phyloP scores from a whole-genome alignment of 768 basidiomycete genomes.

The Boletus insuetus region DNA sequence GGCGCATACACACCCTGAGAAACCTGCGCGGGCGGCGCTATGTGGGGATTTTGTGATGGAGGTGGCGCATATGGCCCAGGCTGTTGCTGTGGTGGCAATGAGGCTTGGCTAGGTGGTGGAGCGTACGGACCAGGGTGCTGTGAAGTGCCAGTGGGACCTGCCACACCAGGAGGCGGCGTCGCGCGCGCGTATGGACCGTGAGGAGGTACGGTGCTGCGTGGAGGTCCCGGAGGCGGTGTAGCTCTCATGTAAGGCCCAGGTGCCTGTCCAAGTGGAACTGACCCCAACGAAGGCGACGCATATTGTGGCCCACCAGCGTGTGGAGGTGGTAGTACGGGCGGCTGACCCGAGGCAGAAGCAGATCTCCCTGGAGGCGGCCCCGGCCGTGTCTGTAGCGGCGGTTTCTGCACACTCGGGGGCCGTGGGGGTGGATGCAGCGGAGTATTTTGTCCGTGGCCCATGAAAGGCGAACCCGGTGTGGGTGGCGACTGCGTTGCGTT shows the following conservation, averaged over 20 bases:
- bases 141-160: slow-evolving; percentile 23
- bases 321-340: slow-evolving; percentile 41
- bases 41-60: slow-evolving; percentile 21
- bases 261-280: slow-evolving; percentile 28
- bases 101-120: slow-evolving; percentile 13
- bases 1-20: slow-evolving; percentile 27
- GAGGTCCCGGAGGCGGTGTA: slow-evolving; percentile 42
- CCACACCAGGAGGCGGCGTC: slow-evolving; percentile 40
- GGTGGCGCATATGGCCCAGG: slow-evolving; percentile 32
- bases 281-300: slow-evolving; percentile 26
- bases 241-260: slow-evolving; percentile 38
- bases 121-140: slow-evolving; percentile 32
- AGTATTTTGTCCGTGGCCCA: slow-evolving; percentile 36
- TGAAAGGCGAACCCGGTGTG: slow-evolving; percentile 47
- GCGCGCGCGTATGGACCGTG: slow-evolving; percentile 36
- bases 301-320: slow-evolving; percentile 33
- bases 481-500: slow-evolving; percentile 51
- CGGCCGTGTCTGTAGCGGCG: slow-evolving; percentile 36
- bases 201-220: slow-evolving; percentile 30
- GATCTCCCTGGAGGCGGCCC: slow-evolving; percentile 34
- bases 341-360: slow-evolving; percentile 26
- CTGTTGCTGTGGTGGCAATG: slow-evolving; percentile 17
- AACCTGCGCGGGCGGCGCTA: slow-evolving; percentile 15
- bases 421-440: slow-evolving; percentile 51
- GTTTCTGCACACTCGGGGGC: slow-evolving; percentile 35